Evolutionary conservation across 2,329 filamentous ascomycete species (phyloP).

Genomic region (Daldinia sp.): DNA sequence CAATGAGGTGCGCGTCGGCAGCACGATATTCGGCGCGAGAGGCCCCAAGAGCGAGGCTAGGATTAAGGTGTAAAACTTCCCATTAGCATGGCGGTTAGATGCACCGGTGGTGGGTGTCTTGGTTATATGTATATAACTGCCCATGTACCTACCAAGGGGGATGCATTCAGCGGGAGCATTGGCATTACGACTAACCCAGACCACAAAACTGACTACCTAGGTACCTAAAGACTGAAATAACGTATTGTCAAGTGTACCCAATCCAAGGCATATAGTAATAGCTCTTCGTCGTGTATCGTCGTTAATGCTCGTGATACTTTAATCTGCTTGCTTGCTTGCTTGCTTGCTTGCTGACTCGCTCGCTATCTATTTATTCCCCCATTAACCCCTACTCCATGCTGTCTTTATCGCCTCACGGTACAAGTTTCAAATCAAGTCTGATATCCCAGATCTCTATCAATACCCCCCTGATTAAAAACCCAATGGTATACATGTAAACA

Average conservation of each 20-base stretch:
- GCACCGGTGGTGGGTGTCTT: neutral
- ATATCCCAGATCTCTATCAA: conserved; percentile 19
- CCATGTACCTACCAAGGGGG: neutral
- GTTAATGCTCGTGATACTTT: conserved; percentile 22
- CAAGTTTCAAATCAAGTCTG: neutral
- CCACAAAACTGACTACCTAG: too few species aligned
- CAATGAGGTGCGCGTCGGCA: conserved; percentile 90
- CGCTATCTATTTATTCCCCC: neutral
- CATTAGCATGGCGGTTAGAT: neutral
- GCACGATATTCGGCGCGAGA: conserved; percentile 90
- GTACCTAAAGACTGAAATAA: too few species aligned
- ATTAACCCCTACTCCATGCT: neutral
- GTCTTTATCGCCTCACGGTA: neutral
- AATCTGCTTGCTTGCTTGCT: neutral
- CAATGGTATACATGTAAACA: conserved; percentile 15
- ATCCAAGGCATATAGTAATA: neutral
- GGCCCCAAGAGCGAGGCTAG: conserved; percentile 84
- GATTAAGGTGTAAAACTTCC: conserved; percentile 57
- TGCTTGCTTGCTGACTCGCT: neutral
- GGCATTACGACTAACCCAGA: neutral
- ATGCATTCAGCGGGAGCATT: neutral
- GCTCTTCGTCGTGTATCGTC: neutral
- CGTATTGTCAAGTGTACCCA: neutral
- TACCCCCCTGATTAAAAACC: conserved; percentile 7
- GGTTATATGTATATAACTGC: neutral